These are phyloP conservation scores for Fusarium albidum DNA, from an alignment of 2,329 filamentous ascomycete species.

Conservation along the genomic window DNA sequence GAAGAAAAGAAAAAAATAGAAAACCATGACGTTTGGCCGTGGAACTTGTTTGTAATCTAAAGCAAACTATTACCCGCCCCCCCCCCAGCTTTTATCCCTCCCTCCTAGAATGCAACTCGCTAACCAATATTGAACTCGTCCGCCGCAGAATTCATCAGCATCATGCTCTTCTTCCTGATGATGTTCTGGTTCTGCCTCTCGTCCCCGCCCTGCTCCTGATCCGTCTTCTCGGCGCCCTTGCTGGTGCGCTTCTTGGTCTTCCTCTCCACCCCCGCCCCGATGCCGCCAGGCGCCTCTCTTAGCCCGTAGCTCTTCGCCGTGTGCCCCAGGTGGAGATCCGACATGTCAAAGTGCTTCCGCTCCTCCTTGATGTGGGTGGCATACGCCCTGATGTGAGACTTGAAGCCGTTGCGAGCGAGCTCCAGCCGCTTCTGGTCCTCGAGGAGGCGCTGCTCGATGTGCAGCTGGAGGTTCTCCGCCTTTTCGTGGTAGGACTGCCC, in stretches of 20 bases:
- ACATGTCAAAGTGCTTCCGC: conserved; percentile 88
- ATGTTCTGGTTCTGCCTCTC: conserved; percentile 50
- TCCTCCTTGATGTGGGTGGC: conserved; percentile 91
- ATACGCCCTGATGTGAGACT: conserved; percentile 93
- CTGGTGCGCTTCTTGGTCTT: conserved; percentile 52
- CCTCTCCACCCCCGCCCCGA: conserved; percentile 66
- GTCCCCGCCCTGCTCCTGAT: conserved; percentile 49
- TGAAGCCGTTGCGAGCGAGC: conserved; percentile 83
- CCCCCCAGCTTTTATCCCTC: conserved; percentile 31
- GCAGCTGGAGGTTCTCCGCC: conserved; percentile 66
- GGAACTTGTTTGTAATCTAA: too few species aligned
- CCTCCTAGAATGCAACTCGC: conserved; percentile 20
- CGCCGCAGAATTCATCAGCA: conserved; percentile 70
- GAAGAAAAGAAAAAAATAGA: conserved; percentile 2
- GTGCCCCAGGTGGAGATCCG: conserved; percentile 89
- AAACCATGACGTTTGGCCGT: conserved; percentile 15
- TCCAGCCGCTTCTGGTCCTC: conserved; percentile 75
- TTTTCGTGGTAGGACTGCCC: conserved; percentile 56
- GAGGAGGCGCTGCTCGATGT: conserved; percentile 67
- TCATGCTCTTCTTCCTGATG: conserved; percentile 68
- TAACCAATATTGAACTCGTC: conserved; percentile 75
- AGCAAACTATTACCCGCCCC: neutral
- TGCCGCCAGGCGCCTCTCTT: conserved; percentile 86
- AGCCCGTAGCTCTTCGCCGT: conserved; percentile 92
- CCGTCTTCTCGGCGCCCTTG: conserved; percentile 44